Conservation (phyloP, 805 yeast genomes). For the Candida awuae region DNA sequence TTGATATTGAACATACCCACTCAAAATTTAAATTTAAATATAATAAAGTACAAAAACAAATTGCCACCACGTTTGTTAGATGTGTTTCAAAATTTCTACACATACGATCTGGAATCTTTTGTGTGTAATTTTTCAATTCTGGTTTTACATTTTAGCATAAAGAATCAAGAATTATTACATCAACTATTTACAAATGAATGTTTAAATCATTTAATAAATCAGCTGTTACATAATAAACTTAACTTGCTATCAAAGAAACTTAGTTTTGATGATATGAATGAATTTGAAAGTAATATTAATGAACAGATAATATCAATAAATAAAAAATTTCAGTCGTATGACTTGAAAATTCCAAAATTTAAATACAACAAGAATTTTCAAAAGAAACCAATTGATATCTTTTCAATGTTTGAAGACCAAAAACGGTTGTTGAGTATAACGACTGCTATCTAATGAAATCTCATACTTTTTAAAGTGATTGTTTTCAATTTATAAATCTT, state of each 20-base stretch:
- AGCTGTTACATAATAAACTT: slow-evolving; percentile 1
- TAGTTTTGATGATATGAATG: background rate
- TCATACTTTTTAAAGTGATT: too few relatives aligned
- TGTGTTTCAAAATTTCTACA: slow-evolving; percentile 5
- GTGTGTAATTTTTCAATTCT: background rate
- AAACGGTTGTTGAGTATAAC: too few relatives aligned
- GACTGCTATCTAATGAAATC: too few relatives aligned
- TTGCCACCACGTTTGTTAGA: background rate
- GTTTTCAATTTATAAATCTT: too few relatives aligned
- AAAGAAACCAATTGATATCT: too few relatives aligned
- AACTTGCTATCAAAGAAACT: too few relatives aligned
- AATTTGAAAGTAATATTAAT: background rate
- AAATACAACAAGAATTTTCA: too few relatives aligned
- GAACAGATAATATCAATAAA: too few relatives aligned
- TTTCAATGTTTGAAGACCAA: too few relatives aligned
- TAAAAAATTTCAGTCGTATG: too few relatives aligned
- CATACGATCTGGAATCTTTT: slow-evolving; percentile 3
- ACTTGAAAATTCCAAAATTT: too few relatives aligned
- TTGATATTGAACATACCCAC: background rate
- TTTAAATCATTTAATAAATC: background rate
- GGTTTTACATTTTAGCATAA: background rate
- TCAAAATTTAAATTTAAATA: background rate
- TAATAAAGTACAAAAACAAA: slow-evolving; percentile 4
- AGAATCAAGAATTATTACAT: background rate
- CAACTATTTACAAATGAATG: background rate